phyloP scores from a whole-genome alignment of 2,329 filamentous ascomycete species.

The Sporothrix protearum region DNA sequence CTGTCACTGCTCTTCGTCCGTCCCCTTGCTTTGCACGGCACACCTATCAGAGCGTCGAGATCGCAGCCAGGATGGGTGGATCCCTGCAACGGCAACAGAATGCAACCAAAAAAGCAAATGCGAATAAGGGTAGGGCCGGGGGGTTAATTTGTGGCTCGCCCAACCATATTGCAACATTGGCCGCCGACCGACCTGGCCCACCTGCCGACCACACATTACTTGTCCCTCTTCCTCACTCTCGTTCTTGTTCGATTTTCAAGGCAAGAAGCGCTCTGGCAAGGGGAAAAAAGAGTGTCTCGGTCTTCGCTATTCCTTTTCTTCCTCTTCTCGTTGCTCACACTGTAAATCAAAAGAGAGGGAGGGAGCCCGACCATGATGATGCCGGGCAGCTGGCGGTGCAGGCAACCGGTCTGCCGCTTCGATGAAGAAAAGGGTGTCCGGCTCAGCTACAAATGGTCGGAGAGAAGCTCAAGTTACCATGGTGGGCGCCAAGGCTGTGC shows the following conservation, averaged over 20 bases:
- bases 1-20: neutral
- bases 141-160: neutral
- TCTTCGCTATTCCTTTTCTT: neutral
- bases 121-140: slow-evolving; percentile 18
- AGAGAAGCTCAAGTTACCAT: neutral
- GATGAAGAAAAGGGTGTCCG: neutral
- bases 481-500: slow-evolving; percentile 16
- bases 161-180: slow-evolving; percentile 24
- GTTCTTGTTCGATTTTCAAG: neutral
- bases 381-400: neutral
- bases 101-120: slow-evolving; percentile 13
- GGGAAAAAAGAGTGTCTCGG: neutral
- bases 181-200: slow-evolving; percentile 16
- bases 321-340: neutral
- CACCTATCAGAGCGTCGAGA: slow-evolving; percentile 38
- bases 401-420: neutral
- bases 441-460: neutral
- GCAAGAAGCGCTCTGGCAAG: neutral
- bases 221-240: neutral
- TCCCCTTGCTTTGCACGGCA: slow-evolving; percentile 26
- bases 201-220: slow-evolving; percentile 23
- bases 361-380: neutral
- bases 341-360: neutral
- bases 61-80: slow-evolving; percentile 30
- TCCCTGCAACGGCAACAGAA: slow-evolving; percentile 22